These are phyloP conservation scores for Chernovozyma aurita DNA, from an alignment of 1,139 yeast species.

Conservation along the genomic window DNA sequence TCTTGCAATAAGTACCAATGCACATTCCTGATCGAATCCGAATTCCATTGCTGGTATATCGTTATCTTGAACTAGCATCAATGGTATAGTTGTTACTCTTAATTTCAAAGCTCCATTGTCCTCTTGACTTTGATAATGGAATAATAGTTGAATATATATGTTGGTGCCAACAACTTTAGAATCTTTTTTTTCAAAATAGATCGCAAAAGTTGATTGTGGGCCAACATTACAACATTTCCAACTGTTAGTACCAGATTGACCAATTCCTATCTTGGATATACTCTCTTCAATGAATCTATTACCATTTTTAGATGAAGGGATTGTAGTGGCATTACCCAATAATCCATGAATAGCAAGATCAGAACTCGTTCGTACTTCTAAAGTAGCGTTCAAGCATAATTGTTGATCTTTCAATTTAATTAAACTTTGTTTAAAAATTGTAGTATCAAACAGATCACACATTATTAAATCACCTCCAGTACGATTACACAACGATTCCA, in stretches of 20 bases:
- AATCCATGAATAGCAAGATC: constrained; percentile 54
- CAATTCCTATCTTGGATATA: constrained; percentile 42
- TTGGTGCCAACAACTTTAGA: constrained; percentile 19
- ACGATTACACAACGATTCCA: constrained; percentile 53
- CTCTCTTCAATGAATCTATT: constrained; percentile 20
- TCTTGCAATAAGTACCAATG: constrained; percentile 58
- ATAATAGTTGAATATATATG: constrained; percentile 61
- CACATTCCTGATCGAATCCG: constrained; percentile 69
- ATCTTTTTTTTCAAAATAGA: constrained; percentile 52
- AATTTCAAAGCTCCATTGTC: constrained; percentile 34
- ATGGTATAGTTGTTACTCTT: constrained; percentile 50
- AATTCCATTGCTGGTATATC: constrained; percentile 32
- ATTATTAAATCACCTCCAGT: constrained; percentile 63
- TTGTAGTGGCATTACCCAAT: constrained; percentile 52
- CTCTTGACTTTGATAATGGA: constrained; percentile 54
- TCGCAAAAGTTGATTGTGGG: constrained; percentile 55
- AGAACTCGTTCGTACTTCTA: constrained; percentile 45
- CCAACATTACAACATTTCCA: constrained; percentile 58
- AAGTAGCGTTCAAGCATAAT: constrained; percentile 53
- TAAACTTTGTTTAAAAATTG: constrained; percentile 63
- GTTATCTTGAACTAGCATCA: constrained; percentile 39
- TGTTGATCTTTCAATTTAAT: constrained; percentile 43
- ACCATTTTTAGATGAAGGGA: constrained; percentile 27
- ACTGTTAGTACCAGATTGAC: constrained; percentile 38
- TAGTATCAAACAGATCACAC: constrained; percentile 60